Conservation (phyloP, 1,284 basidiomycete species). For the Melampsora larici-populina region DNA sequence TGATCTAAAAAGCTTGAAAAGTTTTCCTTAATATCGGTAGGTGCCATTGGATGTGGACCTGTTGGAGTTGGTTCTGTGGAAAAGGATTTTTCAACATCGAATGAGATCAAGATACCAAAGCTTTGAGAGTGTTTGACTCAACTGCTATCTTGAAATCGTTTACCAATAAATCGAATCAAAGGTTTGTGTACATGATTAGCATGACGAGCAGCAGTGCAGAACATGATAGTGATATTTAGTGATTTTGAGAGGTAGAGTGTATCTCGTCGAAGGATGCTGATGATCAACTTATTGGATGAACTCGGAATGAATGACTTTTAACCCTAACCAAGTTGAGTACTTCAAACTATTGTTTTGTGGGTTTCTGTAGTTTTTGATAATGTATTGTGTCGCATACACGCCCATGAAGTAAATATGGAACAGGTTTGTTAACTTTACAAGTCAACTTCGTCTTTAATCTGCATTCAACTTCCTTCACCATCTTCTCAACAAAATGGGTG, state of each 20-base stretch:
- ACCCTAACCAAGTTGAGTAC: no score
- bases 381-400: no score
- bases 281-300: no score
- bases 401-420: no score
- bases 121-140: background rate
- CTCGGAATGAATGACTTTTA: no score
- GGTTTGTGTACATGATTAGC: conserved; percentile 39
- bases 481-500: conserved; percentile 23
- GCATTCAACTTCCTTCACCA: no score
- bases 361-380: no score
- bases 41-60: conserved; percentile 30
- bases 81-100: background rate
- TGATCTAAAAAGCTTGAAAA: conserved; percentile 25
- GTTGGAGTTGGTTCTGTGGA: background rate
- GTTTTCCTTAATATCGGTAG: conserved; percentile 26
- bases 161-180: conserved; percentile 36
- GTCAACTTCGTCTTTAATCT: no score
- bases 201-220: background rate
- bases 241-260: no score
- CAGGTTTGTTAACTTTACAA: no score
- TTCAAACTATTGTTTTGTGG: no score
- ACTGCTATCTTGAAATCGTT: conserved; percentile 17
- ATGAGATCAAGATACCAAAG: background rate
- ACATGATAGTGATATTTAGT: background rate
- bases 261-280: no score